Evolutionary conservation across 2,329 filamentous ascomycete species (phyloP).

Genomic region (Cladophialophora carrionii): DNA sequence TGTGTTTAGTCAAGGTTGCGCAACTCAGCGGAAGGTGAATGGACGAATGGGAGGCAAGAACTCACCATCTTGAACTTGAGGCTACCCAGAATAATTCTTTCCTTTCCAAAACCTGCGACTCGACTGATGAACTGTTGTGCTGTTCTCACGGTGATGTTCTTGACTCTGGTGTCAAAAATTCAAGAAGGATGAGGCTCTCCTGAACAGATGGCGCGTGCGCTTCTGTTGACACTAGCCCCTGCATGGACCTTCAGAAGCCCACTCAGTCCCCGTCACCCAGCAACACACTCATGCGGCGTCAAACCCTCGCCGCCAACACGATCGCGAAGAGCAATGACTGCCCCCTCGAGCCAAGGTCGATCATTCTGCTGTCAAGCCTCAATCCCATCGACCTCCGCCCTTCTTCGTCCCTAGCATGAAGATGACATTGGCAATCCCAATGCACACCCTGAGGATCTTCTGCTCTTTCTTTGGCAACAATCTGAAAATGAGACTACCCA

Average conservation of each 20-base stretch:
- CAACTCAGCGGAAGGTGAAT: constrained; percentile 15
- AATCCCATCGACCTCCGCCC: constrained; percentile 11
- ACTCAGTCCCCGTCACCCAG: constrained; percentile 25
- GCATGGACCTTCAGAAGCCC: constrained; percentile 15
- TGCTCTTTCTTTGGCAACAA: constrained; percentile 29
- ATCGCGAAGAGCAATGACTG: neutral
- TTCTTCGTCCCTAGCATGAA: constrained; percentile 26
- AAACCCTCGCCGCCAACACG: neutral
- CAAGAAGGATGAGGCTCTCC: constrained; percentile 23
- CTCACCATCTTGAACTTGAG: constrained; percentile 32
- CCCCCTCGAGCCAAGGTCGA: neutral
- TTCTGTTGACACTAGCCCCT: constrained; percentile 29
- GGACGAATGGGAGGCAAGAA: constrained; percentile 30
- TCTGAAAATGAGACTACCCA: constrained; percentile 24
- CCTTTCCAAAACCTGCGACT: constrained; percentile 1
- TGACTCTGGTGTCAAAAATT: constrained; percentile 19
- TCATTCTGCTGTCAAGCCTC: constrained; percentile 5
- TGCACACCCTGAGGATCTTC: constrained; percentile 26
- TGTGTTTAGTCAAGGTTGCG: constrained; percentile 19
- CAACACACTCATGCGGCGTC: constrained; percentile 10
- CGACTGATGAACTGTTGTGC: constrained; percentile 2
- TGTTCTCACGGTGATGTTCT: neutral
- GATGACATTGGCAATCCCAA: constrained; percentile 29
- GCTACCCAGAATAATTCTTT: constrained; percentile 7
- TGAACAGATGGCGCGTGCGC: constrained; percentile 28